Evolutionary conservation across 1,284 basidiomycete genomes (phyloP).

Genomic region (Grifola frondosa): DNA sequence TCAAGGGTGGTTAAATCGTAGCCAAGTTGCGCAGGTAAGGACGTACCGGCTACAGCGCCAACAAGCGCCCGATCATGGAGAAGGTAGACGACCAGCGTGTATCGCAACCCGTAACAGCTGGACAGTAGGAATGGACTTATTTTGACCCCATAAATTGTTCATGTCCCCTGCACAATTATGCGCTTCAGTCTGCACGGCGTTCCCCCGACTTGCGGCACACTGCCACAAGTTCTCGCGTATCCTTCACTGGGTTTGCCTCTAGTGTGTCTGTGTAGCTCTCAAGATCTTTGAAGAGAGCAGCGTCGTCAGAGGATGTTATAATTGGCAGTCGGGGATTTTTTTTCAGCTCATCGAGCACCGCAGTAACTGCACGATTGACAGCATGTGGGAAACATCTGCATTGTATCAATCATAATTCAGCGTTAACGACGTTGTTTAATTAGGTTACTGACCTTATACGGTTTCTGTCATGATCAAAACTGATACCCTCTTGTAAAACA

Average conservation of each 20-base stretch:
- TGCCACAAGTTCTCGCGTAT: conserved; percentile 21
- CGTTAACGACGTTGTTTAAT: background rate
- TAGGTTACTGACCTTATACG: conserved; percentile 14
- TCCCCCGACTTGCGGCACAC: conserved; percentile 25
- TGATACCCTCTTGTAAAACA: conserved; percentile 14
- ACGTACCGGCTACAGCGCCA: conserved; percentile 24
- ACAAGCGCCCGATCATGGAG: conserved; percentile 30
- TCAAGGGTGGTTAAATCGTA: too few relatives aligned
- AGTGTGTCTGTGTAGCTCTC: conserved; percentile 16
- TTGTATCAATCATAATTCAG: background rate
- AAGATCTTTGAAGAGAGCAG: conserved; percentile 7
- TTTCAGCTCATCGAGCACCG: conserved; percentile 16
- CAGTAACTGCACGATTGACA: conserved; percentile 32
- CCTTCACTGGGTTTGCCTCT: conserved; percentile 22
- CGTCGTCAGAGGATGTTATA: background rate
- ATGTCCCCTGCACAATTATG: background rate
- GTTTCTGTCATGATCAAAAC: conserved; percentile 25
- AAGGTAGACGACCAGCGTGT: conserved; percentile 31
- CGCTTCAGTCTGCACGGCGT: conserved; percentile 20
- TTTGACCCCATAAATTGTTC: conserved; percentile 22
- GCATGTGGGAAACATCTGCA: conserved; percentile 36
- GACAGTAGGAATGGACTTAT: conserved; percentile 3
- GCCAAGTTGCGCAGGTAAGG: too few relatives aligned
- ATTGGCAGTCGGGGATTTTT: background rate
- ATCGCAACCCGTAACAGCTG: conserved; percentile 26